A percentile compares a stretch with the other conserved stretches of the same genome.
Evolutionary conservation across 176 grass and related monocot species (phyloP).

Genomic region (Bolboschoenus planiculmis): DNA sequence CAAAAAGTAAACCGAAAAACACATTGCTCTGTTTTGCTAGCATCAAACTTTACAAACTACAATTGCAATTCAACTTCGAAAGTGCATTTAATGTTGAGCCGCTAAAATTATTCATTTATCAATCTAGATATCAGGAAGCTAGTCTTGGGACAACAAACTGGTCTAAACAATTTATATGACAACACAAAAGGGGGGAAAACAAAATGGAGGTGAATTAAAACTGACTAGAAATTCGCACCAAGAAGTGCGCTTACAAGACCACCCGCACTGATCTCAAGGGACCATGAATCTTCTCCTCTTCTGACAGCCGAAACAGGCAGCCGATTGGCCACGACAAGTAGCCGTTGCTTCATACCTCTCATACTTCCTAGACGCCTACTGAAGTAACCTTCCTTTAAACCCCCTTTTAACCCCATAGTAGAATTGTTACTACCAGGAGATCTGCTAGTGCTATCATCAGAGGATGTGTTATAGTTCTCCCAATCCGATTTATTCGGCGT

Average conservation of each 20-base stretch:
- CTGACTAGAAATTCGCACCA: conserved; percentile 32
- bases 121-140: neutral
- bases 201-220: neutral
- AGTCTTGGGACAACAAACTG: neutral
- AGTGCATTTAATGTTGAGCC: neutral
- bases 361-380: neutral
- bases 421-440: neutral
- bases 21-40: neutral
- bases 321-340: conserved; percentile 93
- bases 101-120: neutral
- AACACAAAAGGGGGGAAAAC: neutral
- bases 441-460: conserved; percentile 2
- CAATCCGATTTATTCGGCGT: neutral
- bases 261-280: conserved; percentile 88
- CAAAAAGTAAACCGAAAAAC: neutral
- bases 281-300: conserved; percentile 83
- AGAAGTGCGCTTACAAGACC: conserved; percentile 94
- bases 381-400: conserved; percentile 17
- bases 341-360: conserved; percentile 83
- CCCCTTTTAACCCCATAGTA: neutral
- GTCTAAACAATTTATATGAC: neutral
- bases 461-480: neutral
- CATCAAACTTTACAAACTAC: neutral
- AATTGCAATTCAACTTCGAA: neutral
- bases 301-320: conserved; percentile 89